Conservation (phyloP, 1,139 yeast species). For the Eremothecium coryli region DNA sequence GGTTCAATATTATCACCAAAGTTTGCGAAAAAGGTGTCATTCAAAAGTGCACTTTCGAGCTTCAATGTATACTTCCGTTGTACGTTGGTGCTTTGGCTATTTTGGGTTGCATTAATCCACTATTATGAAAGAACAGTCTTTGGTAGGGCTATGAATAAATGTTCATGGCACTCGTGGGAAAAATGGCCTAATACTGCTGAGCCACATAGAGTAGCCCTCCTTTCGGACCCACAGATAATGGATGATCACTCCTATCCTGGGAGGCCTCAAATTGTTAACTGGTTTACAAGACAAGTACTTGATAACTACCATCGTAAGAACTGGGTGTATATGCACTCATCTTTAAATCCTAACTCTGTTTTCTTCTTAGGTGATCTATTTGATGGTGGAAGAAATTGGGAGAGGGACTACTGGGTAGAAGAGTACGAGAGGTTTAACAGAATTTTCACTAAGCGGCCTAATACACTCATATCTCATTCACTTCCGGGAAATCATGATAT, state of each 20-base stretch:
- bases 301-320: slow-evolving; percentile 78
- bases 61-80: too few relatives aligned
- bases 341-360: slow-evolving; percentile 64
- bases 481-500: slow-evolving; percentile 95
- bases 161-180: slow-evolving; percentile 64
- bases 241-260: slow-evolving; percentile 65
- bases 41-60: too few relatives aligned
- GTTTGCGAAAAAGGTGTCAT: too few relatives aligned
- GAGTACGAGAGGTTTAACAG: slow-evolving; percentile 61
- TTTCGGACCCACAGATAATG: slow-evolving; percentile 91
- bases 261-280: slow-evolving; percentile 40
- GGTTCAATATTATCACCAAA: too few relatives aligned
- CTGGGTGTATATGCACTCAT: slow-evolving; percentile 50
- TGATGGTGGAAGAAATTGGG: slow-evolving; percentile 94
- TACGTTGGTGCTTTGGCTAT: slow-evolving; percentile 11
- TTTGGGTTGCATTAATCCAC: slow-evolving; percentile 46
- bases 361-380: slow-evolving; percentile 83
- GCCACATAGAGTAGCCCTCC: slow-evolving; percentile 57
- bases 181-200: slow-evolving; percentile 34
- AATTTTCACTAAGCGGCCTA: slow-evolving; percentile 47
- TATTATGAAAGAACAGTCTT: slow-evolving; percentile 57
- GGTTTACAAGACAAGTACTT: slow-evolving; percentile 36
- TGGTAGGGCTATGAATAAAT: slow-evolving; percentile 37
- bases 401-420: slow-evolving; percentile 54
- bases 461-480: slow-evolving; percentile 43